Evolutionary conservation across 2,329 filamentous ascomycete genomes (phyloP), one percentile per base, ranked within the genome.

Genomic region (Fusarium siculi): DNA sequence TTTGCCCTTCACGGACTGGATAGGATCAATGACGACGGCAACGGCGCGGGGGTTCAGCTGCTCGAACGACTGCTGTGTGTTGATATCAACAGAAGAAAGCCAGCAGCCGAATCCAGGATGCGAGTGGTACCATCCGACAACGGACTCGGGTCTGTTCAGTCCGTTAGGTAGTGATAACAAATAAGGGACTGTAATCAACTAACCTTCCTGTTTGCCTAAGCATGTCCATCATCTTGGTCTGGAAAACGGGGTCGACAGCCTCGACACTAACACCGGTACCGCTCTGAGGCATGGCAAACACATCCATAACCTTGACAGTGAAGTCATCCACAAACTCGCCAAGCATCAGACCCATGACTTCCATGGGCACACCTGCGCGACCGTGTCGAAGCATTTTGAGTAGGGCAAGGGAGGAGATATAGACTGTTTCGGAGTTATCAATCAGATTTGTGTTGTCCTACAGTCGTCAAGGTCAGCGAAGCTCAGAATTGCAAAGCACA

Each of bases 181-280:
- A 53, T 36, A 30, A 34, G 52, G 15, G 4, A 46, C 11, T n/a
- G 8, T 32, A 25, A 21, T 67, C 28, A 43, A 72, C 89, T 78
- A 87, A 97, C 94, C 96, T 90, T 85, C 96, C 96, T 66, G 96
- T 99, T 87, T 99, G 96, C 80, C 93, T 90, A 82, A 99, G 87
- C 96, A 99, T 98, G 82, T 99, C 96, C 96, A 99, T 99, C 96
- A 99, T 99, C 89, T 98, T 99, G 80, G 95, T 98, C 86, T 99
- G 96, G 84, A 99, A 99, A 39, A 99, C 96, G 15, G 95, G 95
- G 82, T 99, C 96, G 73, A 99, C 96, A 57, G 96, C 97, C 85
- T 99, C 96, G 79, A 99, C 96, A 84, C 94, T 97, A 77, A 99
- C 96, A 77, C 96, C 96, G 4, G 96, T 99, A 85, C 96, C 96